phyloP scores from a whole-genome alignment of 2,329 filamentous ascomycete genomes.

The Fusarium verrucosum region DNA sequence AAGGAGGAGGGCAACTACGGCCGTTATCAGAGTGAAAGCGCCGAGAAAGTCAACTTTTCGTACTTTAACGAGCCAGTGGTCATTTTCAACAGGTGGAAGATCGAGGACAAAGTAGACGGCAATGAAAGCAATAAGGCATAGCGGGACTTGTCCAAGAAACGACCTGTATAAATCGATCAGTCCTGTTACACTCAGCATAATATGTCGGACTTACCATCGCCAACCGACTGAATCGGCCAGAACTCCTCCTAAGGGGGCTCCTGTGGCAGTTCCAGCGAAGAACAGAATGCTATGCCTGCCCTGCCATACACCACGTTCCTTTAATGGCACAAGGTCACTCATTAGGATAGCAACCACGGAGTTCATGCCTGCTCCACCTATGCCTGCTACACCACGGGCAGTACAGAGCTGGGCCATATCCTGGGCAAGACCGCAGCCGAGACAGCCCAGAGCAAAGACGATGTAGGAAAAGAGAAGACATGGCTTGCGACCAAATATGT shows the following conservation, averaged over 20 bases:
- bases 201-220: slow-evolving; percentile 66
- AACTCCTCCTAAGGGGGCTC: slow-evolving; percentile 75
- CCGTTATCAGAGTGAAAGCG: slow-evolving; percentile 70
- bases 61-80: slow-evolving; percentile 73
- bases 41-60: slow-evolving; percentile 77
- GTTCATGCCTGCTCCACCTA: slow-evolving; percentile 78
- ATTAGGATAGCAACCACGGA: slow-evolving; percentile 75
- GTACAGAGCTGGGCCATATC: slow-evolving; percentile 72
- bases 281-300: slow-evolving; percentile 77
- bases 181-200: not conserved
- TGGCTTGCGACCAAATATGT: slow-evolving; percentile 75
- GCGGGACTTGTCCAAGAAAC: slow-evolving; percentile 75
- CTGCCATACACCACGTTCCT: slow-evolving; percentile 78
- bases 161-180: slow-evolving; percentile 57
- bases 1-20: slow-evolving; percentile 72
- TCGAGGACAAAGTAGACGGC: slow-evolving; percentile 71
- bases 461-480: slow-evolving; percentile 71
- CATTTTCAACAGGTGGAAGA: slow-evolving; percentile 67
- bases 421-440: slow-evolving; percentile 69
- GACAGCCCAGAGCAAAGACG: slow-evolving; percentile 71
- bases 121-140: slow-evolving; percentile 72
- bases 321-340: slow-evolving; percentile 72
- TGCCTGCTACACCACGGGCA: slow-evolving; percentile 62
- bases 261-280: slow-evolving; percentile 72
- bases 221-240: slow-evolving; percentile 79